A percentile compares a stretch with the other conserved stretches of the same genome.
Conservation (phyloP, 2,329 filamentous ascomycete genomes). For the Claviceps pusilla region DNA sequence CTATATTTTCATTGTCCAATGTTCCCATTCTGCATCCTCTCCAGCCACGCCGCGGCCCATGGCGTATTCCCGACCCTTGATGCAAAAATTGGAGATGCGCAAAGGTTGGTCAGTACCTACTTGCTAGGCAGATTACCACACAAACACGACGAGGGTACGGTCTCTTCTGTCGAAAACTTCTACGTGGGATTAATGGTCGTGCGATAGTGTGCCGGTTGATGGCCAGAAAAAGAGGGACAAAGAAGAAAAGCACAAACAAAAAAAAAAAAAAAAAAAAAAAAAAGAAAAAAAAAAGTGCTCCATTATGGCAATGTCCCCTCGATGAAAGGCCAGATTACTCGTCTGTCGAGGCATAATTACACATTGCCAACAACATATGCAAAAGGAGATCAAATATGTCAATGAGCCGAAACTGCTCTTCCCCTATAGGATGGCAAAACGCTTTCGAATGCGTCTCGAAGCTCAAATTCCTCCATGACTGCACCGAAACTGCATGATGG, state of each 20-base stretch:
- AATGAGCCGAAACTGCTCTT: conserved; percentile 8
- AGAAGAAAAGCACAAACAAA: not conserved
- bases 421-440: conserved; percentile 22
- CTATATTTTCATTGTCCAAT: not conserved
- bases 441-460: conserved; percentile 61
- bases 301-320: not conserved
- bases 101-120: not conserved
- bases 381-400: not conserved
- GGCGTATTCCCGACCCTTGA: not conserved
- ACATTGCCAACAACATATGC: not conserved
- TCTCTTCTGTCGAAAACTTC: not conserved
- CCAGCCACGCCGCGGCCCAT: not conserved
- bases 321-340: not conserved
- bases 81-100: not conserved
- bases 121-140: not conserved
- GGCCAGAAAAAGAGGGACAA: not conserved
- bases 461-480: conserved; percentile 53
- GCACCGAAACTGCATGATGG: conserved; percentile 37
- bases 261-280: too few species aligned
- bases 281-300: not conserved
- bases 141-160: not conserved
- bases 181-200: not conserved
- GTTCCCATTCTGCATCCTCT: not conserved
- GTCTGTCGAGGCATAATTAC: not conserved
- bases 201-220: not conserved